phyloP scores from a whole-genome alignment of 1,139 yeast species.

The Geotrichum bryndzae region DNA sequence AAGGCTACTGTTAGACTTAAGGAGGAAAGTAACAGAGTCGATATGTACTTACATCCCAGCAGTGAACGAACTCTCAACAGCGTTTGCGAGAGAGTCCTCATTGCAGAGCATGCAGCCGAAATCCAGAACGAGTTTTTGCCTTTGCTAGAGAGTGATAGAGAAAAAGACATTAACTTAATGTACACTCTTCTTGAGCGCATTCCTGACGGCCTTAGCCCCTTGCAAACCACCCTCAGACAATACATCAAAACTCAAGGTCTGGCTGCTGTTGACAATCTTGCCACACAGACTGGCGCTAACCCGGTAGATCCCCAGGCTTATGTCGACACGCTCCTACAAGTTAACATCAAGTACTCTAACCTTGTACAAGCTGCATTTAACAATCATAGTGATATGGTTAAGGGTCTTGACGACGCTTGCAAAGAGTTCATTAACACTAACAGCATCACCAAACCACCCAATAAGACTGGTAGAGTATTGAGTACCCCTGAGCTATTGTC shows the following conservation, averaged over 20 bases:
- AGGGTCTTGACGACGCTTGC: slow-evolving; percentile 87
- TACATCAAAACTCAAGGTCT: slow-evolving; percentile 72
- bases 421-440: slow-evolving; percentile 78
- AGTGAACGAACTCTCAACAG: slow-evolving; percentile 73
- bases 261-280: slow-evolving; percentile 60
- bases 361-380: slow-evolving; percentile 68
- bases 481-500: slow-evolving; percentile 86
- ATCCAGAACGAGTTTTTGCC: slow-evolving; percentile 72
- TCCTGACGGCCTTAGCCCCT: slow-evolving; percentile 60
- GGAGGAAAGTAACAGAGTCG: slow-evolving; percentile 76
- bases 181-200: slow-evolving; percentile 70
- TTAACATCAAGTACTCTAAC: slow-evolving; percentile 60
- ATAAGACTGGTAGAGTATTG: slow-evolving; percentile 39
- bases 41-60: slow-evolving; percentile 77
- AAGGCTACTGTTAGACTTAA: slow-evolving; percentile 76
- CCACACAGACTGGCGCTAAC: slow-evolving; percentile 42
- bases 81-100: slow-evolving; percentile 67
- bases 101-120: slow-evolving; percentile 68
- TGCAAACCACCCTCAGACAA: slow-evolving; percentile 65
- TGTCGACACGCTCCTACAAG: slow-evolving; percentile 66
- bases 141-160: slow-evolving; percentile 70
- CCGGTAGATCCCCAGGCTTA: slow-evolving; percentile 68
- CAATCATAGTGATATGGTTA: slow-evolving; percentile 71
- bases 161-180: slow-evolving; percentile 72
- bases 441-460: slow-evolving; percentile 63